Evolutionary conservation across 139 green algal genomes (phyloP).

Genomic region (Chlorella vulgaris): DNA sequence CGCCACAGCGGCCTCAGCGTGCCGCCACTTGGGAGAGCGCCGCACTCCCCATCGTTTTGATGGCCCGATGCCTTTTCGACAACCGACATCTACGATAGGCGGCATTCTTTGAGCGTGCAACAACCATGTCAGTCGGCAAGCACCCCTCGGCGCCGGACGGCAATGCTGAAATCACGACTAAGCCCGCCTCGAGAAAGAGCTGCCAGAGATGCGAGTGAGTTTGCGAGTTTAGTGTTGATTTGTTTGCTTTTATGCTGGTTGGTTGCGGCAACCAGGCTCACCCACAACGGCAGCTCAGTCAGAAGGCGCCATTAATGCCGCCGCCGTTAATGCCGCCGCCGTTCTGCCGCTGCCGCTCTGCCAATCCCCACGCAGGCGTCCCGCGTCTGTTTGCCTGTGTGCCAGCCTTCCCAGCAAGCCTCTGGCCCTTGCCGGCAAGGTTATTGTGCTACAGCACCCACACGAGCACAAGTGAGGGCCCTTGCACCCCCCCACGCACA

Average conservation of each 20-base stretch:
- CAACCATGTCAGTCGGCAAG: too few species aligned
- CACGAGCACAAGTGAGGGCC: conserved; percentile 24
- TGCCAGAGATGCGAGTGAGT: conserved; percentile 18
- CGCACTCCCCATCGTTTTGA: too few species aligned
- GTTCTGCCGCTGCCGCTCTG: neutral
- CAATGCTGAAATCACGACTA: too few species aligned
- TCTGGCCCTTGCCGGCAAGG: neutral
- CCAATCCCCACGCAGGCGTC: conserved; percentile 6
- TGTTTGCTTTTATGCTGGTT: neutral
- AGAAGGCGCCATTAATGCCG: neutral
- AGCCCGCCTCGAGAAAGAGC: neutral
- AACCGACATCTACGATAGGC: too few species aligned
- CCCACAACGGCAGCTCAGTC: too few species aligned
- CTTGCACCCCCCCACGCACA: neutral
- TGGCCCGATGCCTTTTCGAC: too few species aligned
- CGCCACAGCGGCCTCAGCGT: too few species aligned
- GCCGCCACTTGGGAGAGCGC: too few species aligned
- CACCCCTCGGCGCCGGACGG: too few species aligned
- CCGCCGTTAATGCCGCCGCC: neutral
- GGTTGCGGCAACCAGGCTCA: too few species aligned
- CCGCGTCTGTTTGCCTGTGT: conserved; percentile 18
- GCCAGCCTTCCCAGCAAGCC: neutral
- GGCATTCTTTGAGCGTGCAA: too few species aligned
- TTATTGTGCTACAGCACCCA: conserved; percentile 24
- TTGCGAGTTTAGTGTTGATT: neutral